Base-by-base conservation (phyloP, 192 early-diverging fungal species). In the Coemansia sp. region DNA sequence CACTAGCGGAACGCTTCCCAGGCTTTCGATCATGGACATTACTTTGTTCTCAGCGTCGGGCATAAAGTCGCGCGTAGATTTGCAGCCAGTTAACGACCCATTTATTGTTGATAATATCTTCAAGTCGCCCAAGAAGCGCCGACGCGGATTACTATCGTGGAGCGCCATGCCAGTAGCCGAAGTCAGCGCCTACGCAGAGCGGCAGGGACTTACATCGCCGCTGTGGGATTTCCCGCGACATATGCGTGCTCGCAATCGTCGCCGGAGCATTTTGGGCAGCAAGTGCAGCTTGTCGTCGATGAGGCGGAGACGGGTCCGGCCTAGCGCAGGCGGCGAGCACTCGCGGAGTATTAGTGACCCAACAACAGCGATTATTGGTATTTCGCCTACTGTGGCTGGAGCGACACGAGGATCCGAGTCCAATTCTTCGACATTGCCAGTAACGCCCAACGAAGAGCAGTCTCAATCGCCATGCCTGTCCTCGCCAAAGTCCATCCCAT, bases 101-200 rank as follows among this genome's bases (percentile, higher is more conserved):
- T 83, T 83, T 69, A 44, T 83, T 12, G 43, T 76, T 2, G 81
- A 83, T 65, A 83, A 83, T 29, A 83, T 83, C n/a, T 83, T 83
- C 73, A 83, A 83, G 64, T 78, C 81, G 36, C 76, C 76, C 41
- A 78, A 75, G 16, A 83, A 75, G 65, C 69, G 73, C 2, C 76
- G 81, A 29, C 73, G 81, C 13, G 81, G 81, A 6, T 44, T 83
- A 31, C 65, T 83, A 10, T 83, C 81, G 34, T 83, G 81, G 81
- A 73, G 76, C 51, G 67, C 76, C 12, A 72, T 78, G 63, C 75
- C 71, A 3, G 22, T 49, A 3, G 38, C 49, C 12, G 73, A 71
- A 16, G 57, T 60, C 31, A 60, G 33, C 18, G 57, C 57, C 5
- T 60, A 36, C 22, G 38, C 61, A 20, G 15, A 42, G 60, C 20